These are phyloP conservation scores for Luffa acutangula DNA, from an alignment of 306 rosid genomes.

Conservation along the genomic window DNA sequence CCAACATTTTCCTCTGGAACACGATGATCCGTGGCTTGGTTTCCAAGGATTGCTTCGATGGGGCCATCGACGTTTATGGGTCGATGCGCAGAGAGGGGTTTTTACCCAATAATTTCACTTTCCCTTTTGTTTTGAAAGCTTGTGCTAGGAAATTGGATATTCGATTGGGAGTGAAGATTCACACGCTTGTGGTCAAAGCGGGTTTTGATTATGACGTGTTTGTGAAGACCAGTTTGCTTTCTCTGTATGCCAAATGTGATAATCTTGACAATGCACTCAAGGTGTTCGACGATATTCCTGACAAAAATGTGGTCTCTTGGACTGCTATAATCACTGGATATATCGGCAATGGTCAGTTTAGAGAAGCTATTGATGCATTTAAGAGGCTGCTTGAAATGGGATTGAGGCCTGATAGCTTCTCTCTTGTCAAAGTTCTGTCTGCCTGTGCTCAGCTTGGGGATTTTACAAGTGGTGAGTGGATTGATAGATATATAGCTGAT, in stretches of 20 bases:
- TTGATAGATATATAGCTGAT: constrained; percentile 35
- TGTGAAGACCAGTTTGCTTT: constrained; percentile 39
- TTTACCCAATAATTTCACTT: not conserved
- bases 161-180: constrained; percentile 31
- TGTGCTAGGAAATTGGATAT: constrained; percentile 34
- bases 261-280: not conserved
- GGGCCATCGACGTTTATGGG: constrained; percentile 26
- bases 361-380: constrained; percentile 44
- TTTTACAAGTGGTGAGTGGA: constrained; percentile 47
- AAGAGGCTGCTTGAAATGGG: constrained; percentile 43
- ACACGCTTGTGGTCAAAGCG: constrained; percentile 37
- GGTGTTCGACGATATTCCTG: constrained; percentile 1
- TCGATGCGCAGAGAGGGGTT: not conserved
- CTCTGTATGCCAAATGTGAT: not conserved
- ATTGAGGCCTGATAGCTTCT: constrained; percentile 40
- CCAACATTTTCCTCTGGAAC: constrained; percentile 22
- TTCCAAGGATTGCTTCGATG: constrained; percentile 32
- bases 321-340: constrained; percentile 5
- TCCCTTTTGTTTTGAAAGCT: not conserved
- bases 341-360: constrained; percentile 15
- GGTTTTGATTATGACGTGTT: constrained; percentile 54
- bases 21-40: constrained; percentile 59
- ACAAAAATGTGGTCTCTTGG: not conserved
- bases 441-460: constrained; percentile 4
- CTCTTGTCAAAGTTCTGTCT: not conserved